Conservation (phyloP, 305 asterid species). For the Solanum hybrid region DNA sequence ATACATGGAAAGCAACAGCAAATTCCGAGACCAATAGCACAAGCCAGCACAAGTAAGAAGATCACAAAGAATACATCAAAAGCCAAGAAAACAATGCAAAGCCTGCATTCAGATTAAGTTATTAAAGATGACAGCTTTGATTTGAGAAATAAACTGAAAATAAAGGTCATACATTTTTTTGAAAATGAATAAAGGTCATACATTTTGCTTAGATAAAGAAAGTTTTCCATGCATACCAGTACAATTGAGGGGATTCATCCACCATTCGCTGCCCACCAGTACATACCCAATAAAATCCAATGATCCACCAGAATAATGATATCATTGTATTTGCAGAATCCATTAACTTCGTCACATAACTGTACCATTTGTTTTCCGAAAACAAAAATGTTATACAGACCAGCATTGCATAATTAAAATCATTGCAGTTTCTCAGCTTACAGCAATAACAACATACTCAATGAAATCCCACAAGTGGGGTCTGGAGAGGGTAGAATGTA, state of each 20-base stretch:
- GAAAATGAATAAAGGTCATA: background rate
- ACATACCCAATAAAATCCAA: constrained; percentile 17
- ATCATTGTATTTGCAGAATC: constrained; percentile 10
- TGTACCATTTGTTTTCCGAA: background rate
- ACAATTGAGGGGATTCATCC: constrained; percentile 9
- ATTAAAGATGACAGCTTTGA: background rate
- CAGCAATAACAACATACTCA: background rate
- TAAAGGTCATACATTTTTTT: background rate
- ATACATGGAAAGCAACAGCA: constrained; percentile 20
- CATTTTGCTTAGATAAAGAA: background rate
- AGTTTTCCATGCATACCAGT: constrained; percentile 5
- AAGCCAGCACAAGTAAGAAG: constrained; percentile 9
- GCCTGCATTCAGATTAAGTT: constrained; percentile 7
- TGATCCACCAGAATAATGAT: constrained; percentile 15
- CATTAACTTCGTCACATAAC: constrained; percentile 1
- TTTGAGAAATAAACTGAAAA: background rate
- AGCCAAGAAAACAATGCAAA: constrained; percentile 10
- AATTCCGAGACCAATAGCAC: constrained; percentile 11
- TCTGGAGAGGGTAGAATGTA: background rate
- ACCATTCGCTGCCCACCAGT: constrained; percentile 6
- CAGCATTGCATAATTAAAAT: background rate
- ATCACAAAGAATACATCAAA: constrained; percentile 15
- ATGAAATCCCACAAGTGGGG: background rate
- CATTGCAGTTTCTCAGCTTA: background rate
- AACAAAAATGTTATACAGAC: background rate